These are phyloP conservation scores for Candida saitoana DNA, from an alignment of 805 yeast genomes.

Conservation along the genomic window DNA sequence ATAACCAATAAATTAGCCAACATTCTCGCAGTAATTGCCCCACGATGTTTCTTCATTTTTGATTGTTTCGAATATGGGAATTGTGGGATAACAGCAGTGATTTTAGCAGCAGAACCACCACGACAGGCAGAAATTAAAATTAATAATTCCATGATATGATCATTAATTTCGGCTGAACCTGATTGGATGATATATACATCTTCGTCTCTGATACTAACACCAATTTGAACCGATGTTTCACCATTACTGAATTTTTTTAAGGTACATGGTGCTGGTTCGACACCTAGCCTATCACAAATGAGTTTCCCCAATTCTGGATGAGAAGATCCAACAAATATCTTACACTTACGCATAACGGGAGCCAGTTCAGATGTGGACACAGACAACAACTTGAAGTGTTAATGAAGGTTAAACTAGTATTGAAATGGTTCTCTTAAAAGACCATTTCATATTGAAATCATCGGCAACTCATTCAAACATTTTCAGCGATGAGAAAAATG, in stretches of 20 bases:
- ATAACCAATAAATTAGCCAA: slow-evolving; percentile 88
- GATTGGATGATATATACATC: slow-evolving; percentile 91
- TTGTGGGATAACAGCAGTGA: slow-evolving; percentile 95
- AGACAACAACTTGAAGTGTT: slow-evolving; percentile 4
- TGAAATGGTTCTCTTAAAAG: not conserved
- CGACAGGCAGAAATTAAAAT: slow-evolving; percentile 92
- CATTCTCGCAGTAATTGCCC: slow-evolving; percentile 98
- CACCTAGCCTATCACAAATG: slow-evolving; percentile 88
- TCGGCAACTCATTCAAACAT: not conserved
- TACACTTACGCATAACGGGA: slow-evolving; percentile 83
- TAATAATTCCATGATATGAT: slow-evolving; percentile 92
- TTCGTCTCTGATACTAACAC: slow-evolving; percentile 93
- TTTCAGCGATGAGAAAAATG: not conserved
- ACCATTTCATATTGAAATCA: not conserved
- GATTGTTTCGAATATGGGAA: slow-evolving; percentile 96
- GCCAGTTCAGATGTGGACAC: not conserved
- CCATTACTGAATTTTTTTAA: slow-evolving; percentile 93
- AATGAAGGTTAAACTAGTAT: not conserved
- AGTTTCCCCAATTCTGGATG: slow-evolving; percentile 91
- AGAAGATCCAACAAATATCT: slow-evolving; percentile 93
- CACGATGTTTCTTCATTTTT: slow-evolving; percentile 98
- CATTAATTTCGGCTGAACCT: slow-evolving; percentile 84
- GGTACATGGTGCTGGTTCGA: slow-evolving; percentile 89
- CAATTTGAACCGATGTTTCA: slow-evolving; percentile 94
- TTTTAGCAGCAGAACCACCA: slow-evolving; percentile 97